These are phyloP conservation scores for Hypoxylon intermedium DNA, from an alignment of 495 filamentous ascomycete genomes.

Conservation along the genomic window DNA sequence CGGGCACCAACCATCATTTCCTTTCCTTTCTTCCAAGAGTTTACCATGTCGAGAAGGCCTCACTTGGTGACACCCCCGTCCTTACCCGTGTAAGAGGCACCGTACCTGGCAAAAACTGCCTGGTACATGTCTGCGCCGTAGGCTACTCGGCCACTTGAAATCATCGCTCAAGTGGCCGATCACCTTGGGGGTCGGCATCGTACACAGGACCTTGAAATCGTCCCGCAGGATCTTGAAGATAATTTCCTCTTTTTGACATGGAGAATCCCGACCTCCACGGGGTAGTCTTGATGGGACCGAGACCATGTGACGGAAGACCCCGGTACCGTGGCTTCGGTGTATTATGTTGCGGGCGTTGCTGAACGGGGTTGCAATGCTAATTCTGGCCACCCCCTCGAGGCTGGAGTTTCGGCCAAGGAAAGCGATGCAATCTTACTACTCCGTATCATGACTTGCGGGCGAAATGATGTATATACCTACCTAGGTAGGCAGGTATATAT, in stretches of 20 bases:
- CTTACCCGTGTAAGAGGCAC: slow-evolving; percentile 18
- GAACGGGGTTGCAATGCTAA: slow-evolving; percentile 27
- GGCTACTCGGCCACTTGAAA: slow-evolving; percentile 24
- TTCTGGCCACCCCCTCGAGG: slow-evolving; percentile 22
- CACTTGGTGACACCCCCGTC: slow-evolving; percentile 20
- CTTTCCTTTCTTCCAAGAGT: slow-evolving; percentile 13
- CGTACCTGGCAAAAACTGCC: slow-evolving; percentile 22
- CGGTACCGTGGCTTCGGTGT: not conserved
- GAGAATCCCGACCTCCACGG: slow-evolving; percentile 16
- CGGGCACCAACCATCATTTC: slow-evolving; percentile 26
- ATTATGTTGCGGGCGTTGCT: slow-evolving; percentile 4
- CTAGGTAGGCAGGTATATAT: too few species aligned
- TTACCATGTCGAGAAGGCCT: slow-evolving; percentile 12
- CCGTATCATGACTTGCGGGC: not conserved
- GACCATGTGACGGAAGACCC: not conserved
- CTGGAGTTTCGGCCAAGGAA: slow-evolving; percentile 31
- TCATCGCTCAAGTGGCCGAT: slow-evolving; percentile 5
- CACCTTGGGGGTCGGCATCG: not conserved
- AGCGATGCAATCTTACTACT: slow-evolving; percentile 11
- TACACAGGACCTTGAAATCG: slow-evolving; percentile 14
- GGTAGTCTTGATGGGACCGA: slow-evolving; percentile 5
- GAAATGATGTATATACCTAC: too few species aligned
- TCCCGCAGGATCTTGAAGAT: slow-evolving; percentile 15
- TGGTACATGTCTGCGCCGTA: slow-evolving; percentile 7
- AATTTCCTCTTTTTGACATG: slow-evolving; percentile 14